Base-by-base conservation (phyloP, 2,329 filamentous ascomycete species). In the Alternaria sp. region DNA sequence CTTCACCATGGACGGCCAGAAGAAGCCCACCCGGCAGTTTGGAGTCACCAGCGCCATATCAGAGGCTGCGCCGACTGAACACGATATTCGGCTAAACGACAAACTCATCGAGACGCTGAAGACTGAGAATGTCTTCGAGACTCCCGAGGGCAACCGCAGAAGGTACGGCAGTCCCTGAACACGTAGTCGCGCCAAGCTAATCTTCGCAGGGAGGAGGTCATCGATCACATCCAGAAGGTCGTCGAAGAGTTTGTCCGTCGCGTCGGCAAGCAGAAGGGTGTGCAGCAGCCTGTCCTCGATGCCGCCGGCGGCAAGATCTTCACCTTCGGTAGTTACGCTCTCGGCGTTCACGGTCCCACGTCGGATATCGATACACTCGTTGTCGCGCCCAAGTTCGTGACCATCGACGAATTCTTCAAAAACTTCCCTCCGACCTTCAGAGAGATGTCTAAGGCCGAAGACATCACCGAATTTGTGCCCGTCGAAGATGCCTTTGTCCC, bases 331-430 rank as follows among this genome's bases (percentile, higher is more conserved):
- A 98, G 96, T 81, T 99, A 95, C 80, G 91, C 94, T 43, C 85
- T 99, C 12, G 96, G 96, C 63, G 96, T 98, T 23, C 97, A 92
- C 80, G 94, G 94, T 6, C 96, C 96, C 47, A 86, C 93, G 54
- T 98, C 96, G 50, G 96, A 99, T 88, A 98, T 99, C 73, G 96
- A 99, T 83, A 97, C 96, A 2, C 88, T 99, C 55, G 90, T 98
- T 62, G 91, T 97, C 54, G 94, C 91, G 13, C 96, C 96, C 10
- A 94, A 93, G 81, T 93, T 97, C 75, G 91, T 98, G 56, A 88
- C 88, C 12, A 90, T 93, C 62, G 90, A 95, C 30, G 93, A 99
- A 80, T 99, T 97, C 83, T 99, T 99, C 83, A 84, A 91, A 56
- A 85, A 91, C 72, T 97, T 97, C 72, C 94, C 94, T n/a, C 84